Percentiles rank a stretch among this genome's conserved stretches.
Evolutionary conservation across 768 basidiomycete genomes (phyloP).

Genomic region (Rossbeevera mucosa): DNA sequence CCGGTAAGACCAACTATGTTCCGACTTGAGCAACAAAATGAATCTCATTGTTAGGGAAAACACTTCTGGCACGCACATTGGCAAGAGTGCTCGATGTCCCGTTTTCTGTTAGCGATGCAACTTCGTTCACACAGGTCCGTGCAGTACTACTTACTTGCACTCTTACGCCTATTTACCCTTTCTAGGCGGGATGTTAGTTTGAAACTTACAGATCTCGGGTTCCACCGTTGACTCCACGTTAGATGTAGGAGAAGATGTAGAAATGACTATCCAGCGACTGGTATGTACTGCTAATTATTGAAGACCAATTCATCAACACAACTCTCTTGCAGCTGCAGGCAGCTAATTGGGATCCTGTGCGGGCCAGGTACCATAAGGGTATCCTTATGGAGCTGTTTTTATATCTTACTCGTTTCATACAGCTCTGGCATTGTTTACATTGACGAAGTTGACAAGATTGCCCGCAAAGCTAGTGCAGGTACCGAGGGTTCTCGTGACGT

Average conservation of each 20-base stretch:
- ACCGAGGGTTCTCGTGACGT: slow-evolving; percentile 80
- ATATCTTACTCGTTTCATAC: slow-evolving; percentile 6
- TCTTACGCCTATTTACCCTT: slow-evolving; percentile 4
- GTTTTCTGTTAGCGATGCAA: slow-evolving; percentile 91
- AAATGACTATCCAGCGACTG: slow-evolving; percentile 82
- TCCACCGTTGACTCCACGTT: slow-evolving; percentile 7
- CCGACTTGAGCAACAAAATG: not conserved
- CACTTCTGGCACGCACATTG: slow-evolving; percentile 84
- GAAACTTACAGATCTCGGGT: not conserved
- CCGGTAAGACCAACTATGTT: slow-evolving; percentile 47
- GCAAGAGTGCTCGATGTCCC: slow-evolving; percentile 90
- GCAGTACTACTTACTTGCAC: slow-evolving; percentile 1
- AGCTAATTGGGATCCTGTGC: slow-evolving; percentile 81
- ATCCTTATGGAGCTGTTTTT: not conserved
- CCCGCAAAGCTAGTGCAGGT: slow-evolving; percentile 54
- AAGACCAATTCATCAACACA: not conserved
- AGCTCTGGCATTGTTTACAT: slow-evolving; percentile 95
- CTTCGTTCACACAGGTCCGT: slow-evolving; percentile 83
- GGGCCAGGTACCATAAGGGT: slow-evolving; percentile 60
- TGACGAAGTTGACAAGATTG: slow-evolving; percentile 94
- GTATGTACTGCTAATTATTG: slow-evolving; percentile 35
- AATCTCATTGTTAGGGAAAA: slow-evolving; percentile 59
- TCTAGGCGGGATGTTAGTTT: slow-evolving; percentile 66
- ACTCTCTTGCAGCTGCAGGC: slow-evolving; percentile 66
- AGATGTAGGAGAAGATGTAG: slow-evolving; percentile 98